These are phyloP conservation scores for Tricholomella constricta DNA, from an alignment of 768 basidiomycete species.

Conservation along the genomic window DNA sequence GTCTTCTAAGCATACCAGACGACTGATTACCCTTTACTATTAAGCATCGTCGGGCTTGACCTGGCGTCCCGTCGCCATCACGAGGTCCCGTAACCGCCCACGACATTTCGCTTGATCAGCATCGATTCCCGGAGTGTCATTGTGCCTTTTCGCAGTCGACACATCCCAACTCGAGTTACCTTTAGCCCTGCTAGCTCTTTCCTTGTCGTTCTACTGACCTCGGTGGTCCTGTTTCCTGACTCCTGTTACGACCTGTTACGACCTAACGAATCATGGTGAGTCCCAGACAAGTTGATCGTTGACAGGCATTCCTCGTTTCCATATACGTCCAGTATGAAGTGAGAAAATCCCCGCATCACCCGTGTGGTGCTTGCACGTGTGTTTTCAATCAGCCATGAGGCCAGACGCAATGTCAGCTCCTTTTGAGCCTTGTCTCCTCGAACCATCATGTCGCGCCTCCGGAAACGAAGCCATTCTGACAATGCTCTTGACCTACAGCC, in stretches of 20 bases:
- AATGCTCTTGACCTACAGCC: constrained; percentile 38
- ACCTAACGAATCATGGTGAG: constrained; percentile 21
- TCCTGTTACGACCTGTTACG: constrained; percentile 7
- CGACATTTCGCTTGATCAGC: constrained; percentile 9
- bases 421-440: constrained; percentile 26
- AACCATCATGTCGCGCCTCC: constrained; percentile 52
- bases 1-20: not conserved
- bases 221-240: not conserved
- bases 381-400: constrained; percentile 16
- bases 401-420: constrained; percentile 22
- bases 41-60: not conserved
- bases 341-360: not conserved
- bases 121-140: constrained; percentile 12
- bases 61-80: not conserved
- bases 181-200: not conserved
- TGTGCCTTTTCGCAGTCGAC: constrained; percentile 5
- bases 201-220: not conserved
- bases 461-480: constrained; percentile 42
- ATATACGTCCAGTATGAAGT: not conserved
- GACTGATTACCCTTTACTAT: not conserved
- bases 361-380: constrained; percentile 20
- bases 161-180: not conserved
- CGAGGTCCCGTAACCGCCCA: not conserved
- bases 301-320: constrained; percentile 3
- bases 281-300: not conserved